Evolutionary conservation across 306 rosid species (phyloP), one percentile per base, ranked within the genome.

Genomic region (Lablab purpureus): DNA sequence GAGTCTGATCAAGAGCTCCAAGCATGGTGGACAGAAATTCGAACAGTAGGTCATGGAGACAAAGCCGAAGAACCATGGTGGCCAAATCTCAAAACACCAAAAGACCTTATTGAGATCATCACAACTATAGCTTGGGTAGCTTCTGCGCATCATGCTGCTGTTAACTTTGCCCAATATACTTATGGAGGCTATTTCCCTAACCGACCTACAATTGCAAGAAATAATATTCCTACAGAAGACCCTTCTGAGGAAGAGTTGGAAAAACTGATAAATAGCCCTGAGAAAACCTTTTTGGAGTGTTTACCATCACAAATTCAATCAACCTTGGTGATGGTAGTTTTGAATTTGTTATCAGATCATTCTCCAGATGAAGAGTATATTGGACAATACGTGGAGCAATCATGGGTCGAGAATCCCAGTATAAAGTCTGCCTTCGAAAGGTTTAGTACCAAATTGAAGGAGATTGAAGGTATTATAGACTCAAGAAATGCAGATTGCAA

Each of bases 301-400:
- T 82, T 87, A n/a, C 88, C 90, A 2, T 71, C 90, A 72, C 87
- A 87, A 73, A 79, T 87, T 3, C 90, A 87, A 17, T 85, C 90
- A 69, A 72, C 85, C 0, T 12, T 51, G 10, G 79, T 84, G 55
- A 80, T 79, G 84, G 62, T 78, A 2, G 74, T 84, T n/a, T 75
- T 79, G 66, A 75, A 84, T 52, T 51, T 87, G 2, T 25, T 87
- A 30, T 87, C 90, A n/a, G 11, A 72, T 10, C 90, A 87, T 63
- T 84, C 90, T 10, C 81, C 85, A 7, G 88, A 84, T 82, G 90
- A 87, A 55, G 81, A 79, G 76, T 84, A 84, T 10, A 28, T 84
- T 3, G 88, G 88, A 28, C 51, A 84, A 32, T 54, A 71, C 23
- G 51, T 83, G 27, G 81, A 86, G 46, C 59, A 87, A 68, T 63